Conservation (phyloP, 768 basidiomycete species). For the Suillus variegatus region DNA sequence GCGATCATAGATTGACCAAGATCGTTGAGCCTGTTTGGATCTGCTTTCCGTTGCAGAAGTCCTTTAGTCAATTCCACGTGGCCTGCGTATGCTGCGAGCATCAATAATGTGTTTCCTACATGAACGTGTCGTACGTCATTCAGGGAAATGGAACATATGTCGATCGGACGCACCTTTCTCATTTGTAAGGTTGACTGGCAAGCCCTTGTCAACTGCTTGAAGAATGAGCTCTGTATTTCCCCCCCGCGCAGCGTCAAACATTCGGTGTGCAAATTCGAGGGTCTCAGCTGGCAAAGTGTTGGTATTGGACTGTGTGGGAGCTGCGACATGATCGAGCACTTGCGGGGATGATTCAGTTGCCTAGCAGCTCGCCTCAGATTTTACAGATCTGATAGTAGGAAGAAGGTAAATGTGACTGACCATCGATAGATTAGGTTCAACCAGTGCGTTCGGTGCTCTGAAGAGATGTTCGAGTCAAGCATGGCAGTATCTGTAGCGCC, state of each 20-base stretch:
- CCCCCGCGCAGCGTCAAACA: conserved; percentile 73
- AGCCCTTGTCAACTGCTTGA: conserved; percentile 64
- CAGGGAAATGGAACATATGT: neutral
- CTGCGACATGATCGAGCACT: neutral
- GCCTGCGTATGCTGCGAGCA: conserved; percentile 77
- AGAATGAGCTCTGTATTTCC: conserved; percentile 56
- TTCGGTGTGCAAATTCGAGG: conserved; percentile 58
- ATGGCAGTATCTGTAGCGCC: too few species aligned
- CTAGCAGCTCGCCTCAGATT: neutral
- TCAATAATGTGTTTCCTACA: conserved; percentile 74
- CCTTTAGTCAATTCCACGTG: conserved; percentile 53
- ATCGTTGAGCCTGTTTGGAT: conserved; percentile 72
- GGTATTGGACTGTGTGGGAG: conserved; percentile 1
- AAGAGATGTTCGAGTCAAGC: too few species aligned
- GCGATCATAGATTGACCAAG: conserved; percentile 72
- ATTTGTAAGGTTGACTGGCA: conserved; percentile 75
- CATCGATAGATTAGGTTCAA: neutral
- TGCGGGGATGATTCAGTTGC: neutral
- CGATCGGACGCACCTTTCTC: conserved; percentile 50
- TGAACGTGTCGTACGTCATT: conserved; percentile 4
- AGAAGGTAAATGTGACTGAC: neutral
- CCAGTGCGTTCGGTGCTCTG: neutral
- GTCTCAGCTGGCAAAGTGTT: conserved; percentile 36
- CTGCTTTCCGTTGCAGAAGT: conserved; percentile 58
- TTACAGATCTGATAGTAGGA: neutral